These are phyloP conservation scores for Syzygium jambos DNA, from an alignment of 345 rosid species.

Conservation along the genomic window DNA sequence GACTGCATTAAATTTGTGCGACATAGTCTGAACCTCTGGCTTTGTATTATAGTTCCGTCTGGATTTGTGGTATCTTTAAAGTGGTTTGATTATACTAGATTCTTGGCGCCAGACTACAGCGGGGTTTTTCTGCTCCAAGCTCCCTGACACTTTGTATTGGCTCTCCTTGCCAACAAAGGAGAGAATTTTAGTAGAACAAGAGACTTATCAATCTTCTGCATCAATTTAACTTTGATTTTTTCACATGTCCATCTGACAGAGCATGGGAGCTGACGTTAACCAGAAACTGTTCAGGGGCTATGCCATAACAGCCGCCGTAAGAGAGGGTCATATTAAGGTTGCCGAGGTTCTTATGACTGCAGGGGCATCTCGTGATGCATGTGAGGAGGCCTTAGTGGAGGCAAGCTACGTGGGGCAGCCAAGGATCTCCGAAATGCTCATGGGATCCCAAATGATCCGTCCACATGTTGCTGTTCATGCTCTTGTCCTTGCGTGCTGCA, in stretches of 20 bases:
- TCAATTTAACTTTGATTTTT: background rate
- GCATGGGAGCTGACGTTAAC: constrained; percentile 47
- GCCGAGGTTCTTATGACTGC: constrained; percentile 36
- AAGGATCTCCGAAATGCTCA: constrained; percentile 22
- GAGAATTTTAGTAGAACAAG: background rate
- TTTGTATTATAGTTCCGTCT: background rate
- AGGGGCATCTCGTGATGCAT: constrained; percentile 45
- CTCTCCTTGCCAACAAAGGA: background rate
- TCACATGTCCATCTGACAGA: constrained; percentile 17
- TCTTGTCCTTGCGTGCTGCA: constrained; percentile 46
- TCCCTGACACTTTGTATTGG: background rate
- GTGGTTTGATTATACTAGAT: background rate
- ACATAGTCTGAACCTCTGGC: background rate
- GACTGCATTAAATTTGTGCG: too few relatives aligned
- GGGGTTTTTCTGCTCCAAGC: background rate
- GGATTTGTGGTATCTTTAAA: background rate
- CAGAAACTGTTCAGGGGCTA: constrained; percentile 53
- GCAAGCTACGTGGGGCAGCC: constrained; percentile 45
- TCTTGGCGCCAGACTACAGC: background rate
- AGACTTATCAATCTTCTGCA: background rate
- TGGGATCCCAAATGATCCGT: constrained; percentile 41
- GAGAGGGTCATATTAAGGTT: constrained; percentile 40
- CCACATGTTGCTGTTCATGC: constrained; percentile 41
- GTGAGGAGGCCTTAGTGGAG: constrained; percentile 65
- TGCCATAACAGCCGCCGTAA: constrained; percentile 51